Base-by-base conservation (phyloP, 352 stramenopile genomes). In the Globisporangium lucens region DNA sequence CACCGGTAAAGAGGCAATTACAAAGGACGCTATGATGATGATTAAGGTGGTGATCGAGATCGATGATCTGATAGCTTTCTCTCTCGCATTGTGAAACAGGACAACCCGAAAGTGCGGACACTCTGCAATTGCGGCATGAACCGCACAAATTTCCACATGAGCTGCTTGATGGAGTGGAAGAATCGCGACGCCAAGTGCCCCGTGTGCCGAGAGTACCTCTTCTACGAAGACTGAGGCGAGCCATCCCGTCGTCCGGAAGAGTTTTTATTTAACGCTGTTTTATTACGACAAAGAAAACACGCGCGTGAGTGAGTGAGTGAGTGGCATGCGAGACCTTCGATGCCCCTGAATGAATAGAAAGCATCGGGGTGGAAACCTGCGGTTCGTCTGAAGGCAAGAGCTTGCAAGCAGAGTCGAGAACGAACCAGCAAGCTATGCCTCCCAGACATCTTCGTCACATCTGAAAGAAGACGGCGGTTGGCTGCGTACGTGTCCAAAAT, bases 101-200 rank as follows among this genome's bases (percentile, higher is more conserved):
- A 86, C 8, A 91, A 94, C 49, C 88, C 88, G 4, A 93, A 93
- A 61, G 77, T 97, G 56, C 87, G 88, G 27, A 93, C 89, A 51
- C 67, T 97, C 27, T 97, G 89, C 67, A 91, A 81, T 56, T 97
- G 89, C 70, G 89, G 89, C 62, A 82, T 97, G 78, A 97, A 97
- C 71, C 85, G 89, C 61, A 94, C 89, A 35, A 95, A 95, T 67
- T 97, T 96, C 65, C 89, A 97, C 57, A 80, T 96, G 71, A 87
- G 83, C 74, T 97, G 89, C 62, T 74, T 97, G 66, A 75, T 96
- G 30, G 87, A 95, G 67, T 97, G 89, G 89, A 73, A 91, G 22
- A 89, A 95, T 73, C 87, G 87, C 22, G 80, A 95, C 62, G 69
- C 77, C 53, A 95, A 91, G 68, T 97, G 89, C 47, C 89, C 89